phyloP scores from a whole-genome alignment of 1,284 basidiomycete species.

The Tilletia caries region DNA sequence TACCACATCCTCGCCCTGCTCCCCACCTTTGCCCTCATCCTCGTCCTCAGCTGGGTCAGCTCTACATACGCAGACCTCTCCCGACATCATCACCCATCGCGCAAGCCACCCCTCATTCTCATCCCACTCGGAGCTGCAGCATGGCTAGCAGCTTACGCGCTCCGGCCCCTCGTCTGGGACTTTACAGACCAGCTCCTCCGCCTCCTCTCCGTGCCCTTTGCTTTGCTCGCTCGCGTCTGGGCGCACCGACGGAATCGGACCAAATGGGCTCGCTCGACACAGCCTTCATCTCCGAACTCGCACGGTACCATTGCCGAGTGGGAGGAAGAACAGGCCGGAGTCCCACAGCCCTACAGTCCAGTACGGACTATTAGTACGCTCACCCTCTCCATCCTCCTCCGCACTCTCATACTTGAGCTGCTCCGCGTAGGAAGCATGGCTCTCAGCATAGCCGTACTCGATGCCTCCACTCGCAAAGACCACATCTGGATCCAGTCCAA shows the following conservation, averaged over 20 bases:
- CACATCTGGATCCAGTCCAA: not conserved
- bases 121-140: not conserved
- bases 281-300: not conserved
- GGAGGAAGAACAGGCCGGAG: not conserved
- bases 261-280: too few species aligned
- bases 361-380: not conserved
- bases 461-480: not conserved
- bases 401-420: not conserved
- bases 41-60: conserved; percentile 6
- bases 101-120: conserved; percentile 6
- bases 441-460: not conserved
- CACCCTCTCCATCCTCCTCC: not conserved
- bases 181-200: not conserved
- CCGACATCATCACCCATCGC: conserved; percentile 6
- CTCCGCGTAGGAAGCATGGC: conserved; percentile 10
- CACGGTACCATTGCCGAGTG: not conserved
- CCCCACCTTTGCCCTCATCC: not conserved
- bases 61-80: not conserved
- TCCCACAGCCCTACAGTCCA: not conserved
- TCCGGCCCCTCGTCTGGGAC: conserved; percentile 5
- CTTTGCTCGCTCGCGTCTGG: not conserved
- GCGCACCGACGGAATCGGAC: not conserved
- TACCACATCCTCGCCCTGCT: conserved; percentile 4
- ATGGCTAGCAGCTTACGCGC: not conserved
- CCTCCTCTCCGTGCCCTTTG: not conserved